Evolutionary conservation across 495 filamentous ascomycete species (phyloP).

Genomic region (Polyplosphaeria fusca): DNA sequence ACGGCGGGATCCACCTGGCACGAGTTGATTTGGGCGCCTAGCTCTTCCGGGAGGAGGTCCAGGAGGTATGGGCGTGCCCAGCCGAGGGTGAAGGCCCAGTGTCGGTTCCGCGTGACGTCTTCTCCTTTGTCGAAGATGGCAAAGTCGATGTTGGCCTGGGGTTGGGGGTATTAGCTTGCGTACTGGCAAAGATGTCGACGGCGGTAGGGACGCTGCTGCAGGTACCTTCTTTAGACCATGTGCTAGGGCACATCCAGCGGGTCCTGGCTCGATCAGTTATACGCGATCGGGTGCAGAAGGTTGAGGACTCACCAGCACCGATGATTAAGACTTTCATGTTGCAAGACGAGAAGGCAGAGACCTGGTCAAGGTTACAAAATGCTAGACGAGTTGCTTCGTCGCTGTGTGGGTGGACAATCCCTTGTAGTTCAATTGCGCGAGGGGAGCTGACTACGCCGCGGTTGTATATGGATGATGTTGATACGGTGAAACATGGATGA

Average conservation of each 20-base stretch:
- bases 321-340: slow-evolving; percentile 10
- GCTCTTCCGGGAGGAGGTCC: slow-evolving; percentile 15
- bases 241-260: slow-evolving; percentile 21
- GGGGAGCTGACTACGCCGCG: too few relatives aligned
- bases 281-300: not conserved
- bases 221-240: slow-evolving; percentile 23
- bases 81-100: slow-evolving; percentile 26
- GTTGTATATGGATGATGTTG: too few relatives aligned
- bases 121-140: slow-evolving; percentile 19
- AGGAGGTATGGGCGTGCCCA: slow-evolving; percentile 20
- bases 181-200: too few relatives aligned
- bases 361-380: too few relatives aligned
- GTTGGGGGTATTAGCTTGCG: not conserved
- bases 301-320: slow-evolving; percentile 1
- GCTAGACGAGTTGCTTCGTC: too few relatives aligned
- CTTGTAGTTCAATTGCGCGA: too few relatives aligned
- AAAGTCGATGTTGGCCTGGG: slow-evolving; percentile 14
- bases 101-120: slow-evolving; percentile 6
- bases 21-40: slow-evolving; percentile 9
- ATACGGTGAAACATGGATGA: too few relatives aligned
- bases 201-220: too few relatives aligned
- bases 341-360: too few relatives aligned
- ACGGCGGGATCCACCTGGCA: slow-evolving; percentile 19
- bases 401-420: too few relatives aligned
- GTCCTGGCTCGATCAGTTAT: not conserved